Evolutionary conservation across 306 rosid genomes (phyloP).

Genomic region (Albizia julibrissin): DNA sequence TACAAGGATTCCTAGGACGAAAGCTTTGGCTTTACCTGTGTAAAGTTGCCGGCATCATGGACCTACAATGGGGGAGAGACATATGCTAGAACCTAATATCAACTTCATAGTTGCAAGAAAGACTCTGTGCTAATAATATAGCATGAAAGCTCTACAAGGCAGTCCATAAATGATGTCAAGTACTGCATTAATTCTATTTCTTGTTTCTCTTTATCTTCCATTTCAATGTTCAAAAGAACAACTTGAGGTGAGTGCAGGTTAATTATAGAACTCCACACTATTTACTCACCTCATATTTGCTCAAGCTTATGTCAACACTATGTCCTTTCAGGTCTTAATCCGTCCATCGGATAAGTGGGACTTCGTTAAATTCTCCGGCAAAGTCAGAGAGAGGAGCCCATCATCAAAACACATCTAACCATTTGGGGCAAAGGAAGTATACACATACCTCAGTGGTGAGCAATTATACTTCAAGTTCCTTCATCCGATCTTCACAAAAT

Average conservation of each 20-base stretch:
- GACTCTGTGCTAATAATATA: neutral
- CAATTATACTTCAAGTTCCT: conserved; percentile 26
- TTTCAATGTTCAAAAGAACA: too few relatives aligned
- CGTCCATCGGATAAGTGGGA: neutral
- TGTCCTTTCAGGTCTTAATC: conserved; percentile 38
- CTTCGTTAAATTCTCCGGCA: neutral
- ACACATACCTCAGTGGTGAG: conserved; percentile 4
- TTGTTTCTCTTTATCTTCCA: neutral
- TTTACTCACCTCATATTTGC: conserved; percentile 42
- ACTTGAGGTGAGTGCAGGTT: too few relatives aligned
- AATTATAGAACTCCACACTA: conserved; percentile 23
- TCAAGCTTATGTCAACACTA: conserved; percentile 18
- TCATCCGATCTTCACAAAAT: conserved; percentile 40
- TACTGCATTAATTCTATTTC: neutral
- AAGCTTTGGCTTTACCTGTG: too few relatives aligned
- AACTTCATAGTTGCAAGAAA: too few relatives aligned
- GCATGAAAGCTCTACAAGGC: neutral
- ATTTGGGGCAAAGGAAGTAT: neutral
- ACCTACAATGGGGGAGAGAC: too few relatives aligned
- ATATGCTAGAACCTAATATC: too few relatives aligned
- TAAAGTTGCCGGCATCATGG: too few relatives aligned
- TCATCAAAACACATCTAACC: conserved; percentile 34
- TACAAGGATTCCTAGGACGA: too few relatives aligned
- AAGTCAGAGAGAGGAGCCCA: conserved; percentile 37
- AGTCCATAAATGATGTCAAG: neutral